Conservation (phyloP, 306 rosid genomes). For the Casuarina cunninghamiana region DNA sequence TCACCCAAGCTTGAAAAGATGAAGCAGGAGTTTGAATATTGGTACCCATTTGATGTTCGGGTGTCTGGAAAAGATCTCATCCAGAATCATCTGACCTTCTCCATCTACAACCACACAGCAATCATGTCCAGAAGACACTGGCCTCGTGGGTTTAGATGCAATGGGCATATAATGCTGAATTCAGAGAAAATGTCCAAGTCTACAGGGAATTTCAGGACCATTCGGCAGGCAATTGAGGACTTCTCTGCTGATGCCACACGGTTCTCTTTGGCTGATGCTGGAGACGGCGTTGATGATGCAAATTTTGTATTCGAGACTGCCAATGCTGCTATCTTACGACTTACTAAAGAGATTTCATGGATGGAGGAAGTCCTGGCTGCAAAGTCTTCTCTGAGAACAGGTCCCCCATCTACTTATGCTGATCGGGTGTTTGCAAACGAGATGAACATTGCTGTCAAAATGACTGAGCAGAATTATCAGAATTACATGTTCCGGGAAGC, state of each 20-base stretch:
- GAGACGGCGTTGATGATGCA: conserved; percentile 94
- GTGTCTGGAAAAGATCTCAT: conserved; percentile 96
- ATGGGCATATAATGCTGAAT: conserved; percentile 90
- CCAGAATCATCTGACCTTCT: conserved; percentile 87
- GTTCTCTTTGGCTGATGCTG: conserved; percentile 94
- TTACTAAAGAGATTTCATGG: conserved; percentile 84
- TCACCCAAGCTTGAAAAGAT: conserved; percentile 55
- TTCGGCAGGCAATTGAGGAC: conserved; percentile 83
- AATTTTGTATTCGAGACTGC: conserved; percentile 91
- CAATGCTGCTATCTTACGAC: conserved; percentile 81
- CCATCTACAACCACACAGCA: conserved; percentile 85
- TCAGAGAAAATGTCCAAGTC: conserved; percentile 95
- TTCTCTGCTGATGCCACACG: conserved; percentile 92
- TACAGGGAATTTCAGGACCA: conserved; percentile 86
- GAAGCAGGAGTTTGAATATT: conserved; percentile 93
- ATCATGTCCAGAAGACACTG: conserved; percentile 66
- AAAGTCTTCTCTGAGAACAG: conserved; percentile 67
- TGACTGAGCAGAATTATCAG: conserved; percentile 73
- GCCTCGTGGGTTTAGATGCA: conserved; percentile 93
- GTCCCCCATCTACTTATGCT: conserved; percentile 78
- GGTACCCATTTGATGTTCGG: conserved; percentile 95
- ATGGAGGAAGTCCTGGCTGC: conserved; percentile 74
- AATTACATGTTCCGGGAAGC: conserved; percentile 87
- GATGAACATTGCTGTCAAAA: conserved; percentile 71
- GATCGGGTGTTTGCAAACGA: conserved; percentile 82